Evolutionary conservation across 1,139 yeast species (phyloP).

Genomic region (Saccharomyces hybrid): DNA sequence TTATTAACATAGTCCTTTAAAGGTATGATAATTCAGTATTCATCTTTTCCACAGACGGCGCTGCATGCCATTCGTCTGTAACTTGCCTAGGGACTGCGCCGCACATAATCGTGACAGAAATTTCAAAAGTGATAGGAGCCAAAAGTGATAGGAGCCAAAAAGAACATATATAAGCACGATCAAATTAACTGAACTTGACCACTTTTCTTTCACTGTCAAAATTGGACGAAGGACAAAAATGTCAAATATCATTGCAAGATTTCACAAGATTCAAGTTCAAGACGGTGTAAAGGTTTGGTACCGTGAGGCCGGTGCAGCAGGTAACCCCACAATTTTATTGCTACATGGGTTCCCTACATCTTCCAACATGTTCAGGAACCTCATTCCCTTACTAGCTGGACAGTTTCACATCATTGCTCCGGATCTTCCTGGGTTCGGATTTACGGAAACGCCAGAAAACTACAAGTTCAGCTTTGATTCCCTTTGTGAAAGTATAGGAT

Average conservation of each 20-base stretch:
- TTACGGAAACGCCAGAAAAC: not conserved
- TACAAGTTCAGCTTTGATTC: not conserved
- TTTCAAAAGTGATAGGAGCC: not conserved
- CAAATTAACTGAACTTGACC: not conserved
- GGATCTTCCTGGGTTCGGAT: not conserved
- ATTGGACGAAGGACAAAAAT: not conserved
- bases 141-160: not conserved
- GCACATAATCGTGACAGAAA: not conserved
- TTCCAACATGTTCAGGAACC: conserved; percentile 34
- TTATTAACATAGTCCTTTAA: too few relatives aligned
- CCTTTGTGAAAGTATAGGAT: not conserved
- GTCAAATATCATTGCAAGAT: conserved; percentile 2
- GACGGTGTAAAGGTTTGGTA: conserved; percentile 33
- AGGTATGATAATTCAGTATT: not conserved
- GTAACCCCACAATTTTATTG: conserved; percentile 33
- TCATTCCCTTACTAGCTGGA: conserved; percentile 34
- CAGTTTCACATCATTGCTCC: conserved; percentile 39
- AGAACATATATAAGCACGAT: not conserved
- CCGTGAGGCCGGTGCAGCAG: conserved; percentile 33
- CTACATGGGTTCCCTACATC: conserved; percentile 42
- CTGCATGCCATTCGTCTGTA: not conserved
- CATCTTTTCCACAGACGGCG: not conserved
- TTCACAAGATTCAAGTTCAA: conserved; percentile 1
- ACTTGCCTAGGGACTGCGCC: not conserved
- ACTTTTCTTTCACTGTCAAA: not conserved